Percentiles rank a stretch among this genome's conserved stretches.
Evolutionary conservation across 352 stramenopile species (phyloP).

Genomic region (Phytophthora quininea): DNA sequence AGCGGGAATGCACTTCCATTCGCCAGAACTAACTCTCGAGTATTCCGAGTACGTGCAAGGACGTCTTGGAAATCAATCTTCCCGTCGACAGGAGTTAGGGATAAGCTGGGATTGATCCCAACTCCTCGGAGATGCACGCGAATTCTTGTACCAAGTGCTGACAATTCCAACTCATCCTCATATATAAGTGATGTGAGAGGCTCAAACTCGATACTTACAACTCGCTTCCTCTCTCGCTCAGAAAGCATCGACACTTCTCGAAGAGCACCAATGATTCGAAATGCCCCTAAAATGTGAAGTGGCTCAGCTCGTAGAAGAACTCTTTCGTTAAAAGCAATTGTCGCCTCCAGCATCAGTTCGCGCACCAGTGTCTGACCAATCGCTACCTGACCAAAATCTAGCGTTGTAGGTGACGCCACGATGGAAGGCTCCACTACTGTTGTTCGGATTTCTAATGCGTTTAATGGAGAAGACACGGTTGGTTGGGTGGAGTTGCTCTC

Average conservation of each 20-base stretch:
- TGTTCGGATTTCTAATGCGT: conserved; percentile 73
- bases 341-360: conserved; percentile 65
- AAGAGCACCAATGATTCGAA: conserved; percentile 77
- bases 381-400: conserved; percentile 90
- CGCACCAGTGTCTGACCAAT: conserved; percentile 71
- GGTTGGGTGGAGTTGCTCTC: background rate
- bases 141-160: conserved; percentile 28
- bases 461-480: conserved; percentile 22
- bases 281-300: conserved; percentile 85
- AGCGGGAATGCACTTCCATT: conserved; percentile 79
- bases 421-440: conserved; percentile 67
- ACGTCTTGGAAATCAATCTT: conserved; percentile 74
- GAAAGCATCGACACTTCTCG: conserved; percentile 34
- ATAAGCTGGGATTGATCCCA: conserved; percentile 82
- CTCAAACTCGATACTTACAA: conserved; percentile 70
- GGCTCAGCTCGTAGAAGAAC: conserved; percentile 54
- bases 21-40: conserved; percentile 53
- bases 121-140: conserved; percentile 56
- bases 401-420: conserved; percentile 35
- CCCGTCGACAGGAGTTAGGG: conserved; percentile 65
- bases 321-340: conserved; percentile 20
- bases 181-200: conserved; percentile 61
- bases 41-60: conserved; percentile 52
- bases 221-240: conserved; percentile 25
- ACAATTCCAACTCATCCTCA: conserved; percentile 75